These are phyloP conservation scores for Musa schizocarpa DNA, from an alignment of 176 grass and related monocot genomes.

Conservation along the genomic window DNA sequence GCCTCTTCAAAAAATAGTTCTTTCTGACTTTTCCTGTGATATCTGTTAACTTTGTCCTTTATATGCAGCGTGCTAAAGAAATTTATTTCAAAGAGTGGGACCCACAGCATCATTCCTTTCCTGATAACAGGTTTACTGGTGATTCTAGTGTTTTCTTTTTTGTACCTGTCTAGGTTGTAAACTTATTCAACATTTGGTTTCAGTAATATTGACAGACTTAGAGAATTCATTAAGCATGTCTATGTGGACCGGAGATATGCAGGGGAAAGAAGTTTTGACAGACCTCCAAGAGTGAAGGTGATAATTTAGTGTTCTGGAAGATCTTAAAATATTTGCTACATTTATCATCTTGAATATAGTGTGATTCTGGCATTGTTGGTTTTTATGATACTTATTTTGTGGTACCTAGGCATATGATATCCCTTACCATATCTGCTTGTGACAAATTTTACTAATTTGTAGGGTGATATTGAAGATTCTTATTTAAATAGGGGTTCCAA, in stretches of 20 bases:
- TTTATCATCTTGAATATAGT: background rate
- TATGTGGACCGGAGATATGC: constrained; percentile 46
- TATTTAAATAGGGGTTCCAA: constrained; percentile 28
- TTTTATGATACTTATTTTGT: background rate
- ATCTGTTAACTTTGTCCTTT: constrained; percentile 1
- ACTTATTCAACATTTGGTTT: constrained; percentile 18
- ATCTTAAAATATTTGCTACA: constrained; percentile 4
- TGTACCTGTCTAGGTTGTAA: constrained; percentile 15
- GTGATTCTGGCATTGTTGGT: background rate
- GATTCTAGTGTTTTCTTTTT: constrained; percentile 16
- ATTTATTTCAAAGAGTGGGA: constrained; percentile 73
- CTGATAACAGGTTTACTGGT: constrained; percentile 46
- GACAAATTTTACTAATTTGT: constrained; percentile 9
- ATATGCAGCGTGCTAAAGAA: constrained; percentile 38
- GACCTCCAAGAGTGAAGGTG: constrained; percentile 40
- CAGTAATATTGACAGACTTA: constrained; percentile 44
- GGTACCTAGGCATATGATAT: too few relatives aligned
- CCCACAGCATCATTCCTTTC: constrained; percentile 31
- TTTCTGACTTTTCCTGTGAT: constrained; percentile 8
- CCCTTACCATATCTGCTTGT: background rate
- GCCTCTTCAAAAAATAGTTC: background rate
- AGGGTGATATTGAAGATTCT: constrained; percentile 34
- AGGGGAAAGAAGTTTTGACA: constrained; percentile 30
- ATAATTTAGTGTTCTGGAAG: constrained; percentile 9
- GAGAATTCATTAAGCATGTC: constrained; percentile 58